Conservation (phyloP, 148 eudicot genomes). For the Simmondsia chinensis region DNA sequence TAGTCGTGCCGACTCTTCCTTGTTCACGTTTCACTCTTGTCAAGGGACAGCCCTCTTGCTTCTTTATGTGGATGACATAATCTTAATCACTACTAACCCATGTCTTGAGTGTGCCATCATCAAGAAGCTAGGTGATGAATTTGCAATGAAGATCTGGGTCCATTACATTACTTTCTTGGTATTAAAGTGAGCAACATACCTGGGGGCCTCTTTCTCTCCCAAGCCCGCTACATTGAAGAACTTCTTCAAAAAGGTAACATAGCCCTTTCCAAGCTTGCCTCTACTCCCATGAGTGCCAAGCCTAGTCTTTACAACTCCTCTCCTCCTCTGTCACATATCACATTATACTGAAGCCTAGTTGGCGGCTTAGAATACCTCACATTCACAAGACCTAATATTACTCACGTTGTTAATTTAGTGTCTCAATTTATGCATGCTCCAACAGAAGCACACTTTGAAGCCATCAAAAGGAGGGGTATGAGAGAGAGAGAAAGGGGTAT, state of each 20-base stretch:
- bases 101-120: background rate
- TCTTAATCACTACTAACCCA: background rate
- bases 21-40: too few relatives aligned
- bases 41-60: background rate
- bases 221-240: background rate
- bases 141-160: background rate
- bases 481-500: too few relatives aligned
- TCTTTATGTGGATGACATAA: background rate
- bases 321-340: background rate
- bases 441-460: background rate
- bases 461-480: background rate
- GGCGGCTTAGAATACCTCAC: constrained; percentile 1
- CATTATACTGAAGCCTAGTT: background rate
- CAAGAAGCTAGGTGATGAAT: background rate
- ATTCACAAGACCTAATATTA: constrained; percentile 1
- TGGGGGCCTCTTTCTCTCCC: background rate
- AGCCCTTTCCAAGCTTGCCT: background rate
- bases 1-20: too few relatives aligned
- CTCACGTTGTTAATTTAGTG: constrained; percentile 1
- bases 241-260: background rate
- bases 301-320: background rate
- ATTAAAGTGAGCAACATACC: background rate
- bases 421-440: constrained; percentile 8
- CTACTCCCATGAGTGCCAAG: background rate
- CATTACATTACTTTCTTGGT: background rate